Evolutionary conservation across 352 stramenopile genomes (phyloP).

Genomic region (Blastocystis sp.): DNA sequence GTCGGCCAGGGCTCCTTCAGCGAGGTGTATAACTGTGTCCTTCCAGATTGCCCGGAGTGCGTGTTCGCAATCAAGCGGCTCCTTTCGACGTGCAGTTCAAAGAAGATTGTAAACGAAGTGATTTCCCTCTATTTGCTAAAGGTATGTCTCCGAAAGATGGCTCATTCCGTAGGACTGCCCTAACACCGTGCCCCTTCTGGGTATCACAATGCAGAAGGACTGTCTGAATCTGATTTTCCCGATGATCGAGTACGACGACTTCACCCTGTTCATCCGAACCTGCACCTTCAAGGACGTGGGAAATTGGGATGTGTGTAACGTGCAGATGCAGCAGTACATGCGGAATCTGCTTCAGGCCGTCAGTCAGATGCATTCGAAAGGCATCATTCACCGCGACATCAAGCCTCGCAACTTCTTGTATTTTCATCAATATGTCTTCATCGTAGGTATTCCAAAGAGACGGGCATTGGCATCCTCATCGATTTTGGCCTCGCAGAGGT

Average conservation of each 20-base stretch:
- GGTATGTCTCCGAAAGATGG: background rate
- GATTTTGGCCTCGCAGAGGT: conserved; percentile 49
- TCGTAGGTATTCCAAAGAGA: conserved; percentile 51
- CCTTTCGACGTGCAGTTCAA: conserved; percentile 52
- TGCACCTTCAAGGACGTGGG: conserved; percentile 59
- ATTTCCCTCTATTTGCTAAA: conserved; percentile 46
- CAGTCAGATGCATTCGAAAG: conserved; percentile 41
- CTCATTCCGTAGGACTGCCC: conserved; percentile 33
- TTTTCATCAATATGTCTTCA: background rate
- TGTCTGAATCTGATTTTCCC: conserved; percentile 68
- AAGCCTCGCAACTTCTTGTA: conserved; percentile 70
- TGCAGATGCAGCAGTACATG: conserved; percentile 68
- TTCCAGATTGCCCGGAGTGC: conserved; percentile 21
- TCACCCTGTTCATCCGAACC: conserved; percentile 54
- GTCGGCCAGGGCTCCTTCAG: conserved; percentile 55
- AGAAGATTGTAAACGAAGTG: conserved; percentile 65
- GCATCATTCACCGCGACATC: conserved; percentile 66
- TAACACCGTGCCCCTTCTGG: conserved; percentile 48
- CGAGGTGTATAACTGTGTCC: conserved; percentile 54
- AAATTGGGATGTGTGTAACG: background rate
- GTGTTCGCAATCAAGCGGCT: conserved; percentile 60
- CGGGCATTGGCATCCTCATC: conserved; percentile 27
- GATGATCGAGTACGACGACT: conserved; percentile 44
- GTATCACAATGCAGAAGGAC: conserved; percentile 59
- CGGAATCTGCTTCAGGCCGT: conserved; percentile 33